phyloP scores from a whole-genome alignment of 2,329 filamentous ascomycete species.

The Domatiomyces globalis region DNA sequence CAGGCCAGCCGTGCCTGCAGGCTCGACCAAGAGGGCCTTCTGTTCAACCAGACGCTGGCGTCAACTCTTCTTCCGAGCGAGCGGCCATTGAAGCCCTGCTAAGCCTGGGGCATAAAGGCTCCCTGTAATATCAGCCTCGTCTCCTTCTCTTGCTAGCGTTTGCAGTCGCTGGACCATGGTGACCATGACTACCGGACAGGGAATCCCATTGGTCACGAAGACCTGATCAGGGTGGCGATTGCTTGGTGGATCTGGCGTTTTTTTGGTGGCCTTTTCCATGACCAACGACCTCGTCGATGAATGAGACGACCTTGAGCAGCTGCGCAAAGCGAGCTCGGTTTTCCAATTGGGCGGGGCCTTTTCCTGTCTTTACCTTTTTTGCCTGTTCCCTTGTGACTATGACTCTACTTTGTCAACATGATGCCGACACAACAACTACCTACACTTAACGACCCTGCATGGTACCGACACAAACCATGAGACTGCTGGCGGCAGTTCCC shows the following conservation, averaged over 20 bases:
- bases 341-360: neutral
- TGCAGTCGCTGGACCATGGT: neutral
- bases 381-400: neutral
- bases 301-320: neutral
- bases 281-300: neutral
- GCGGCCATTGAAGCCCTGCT: constrained; percentile 36
- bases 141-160: neutral
- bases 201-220: neutral
- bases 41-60: constrained; percentile 19
- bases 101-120: constrained; percentile 24
- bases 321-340: neutral
- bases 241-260: neutral
- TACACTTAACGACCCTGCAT: neutral
- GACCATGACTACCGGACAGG: neutral
- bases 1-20: constrained; percentile 24
- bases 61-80: constrained; percentile 30
- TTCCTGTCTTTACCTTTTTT: neutral
- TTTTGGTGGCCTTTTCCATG: neutral
- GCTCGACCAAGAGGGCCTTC: neutral
- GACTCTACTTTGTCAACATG: neutral
- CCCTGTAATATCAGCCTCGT: neutral
- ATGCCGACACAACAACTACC: neutral
- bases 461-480: neutral
- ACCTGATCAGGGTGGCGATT: neutral
- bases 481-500: neutral